These are phyloP conservation scores for Septoria petroselini DNA, from an alignment of 2,329 filamentous ascomycete species.

Conservation along the genomic window DNA sequence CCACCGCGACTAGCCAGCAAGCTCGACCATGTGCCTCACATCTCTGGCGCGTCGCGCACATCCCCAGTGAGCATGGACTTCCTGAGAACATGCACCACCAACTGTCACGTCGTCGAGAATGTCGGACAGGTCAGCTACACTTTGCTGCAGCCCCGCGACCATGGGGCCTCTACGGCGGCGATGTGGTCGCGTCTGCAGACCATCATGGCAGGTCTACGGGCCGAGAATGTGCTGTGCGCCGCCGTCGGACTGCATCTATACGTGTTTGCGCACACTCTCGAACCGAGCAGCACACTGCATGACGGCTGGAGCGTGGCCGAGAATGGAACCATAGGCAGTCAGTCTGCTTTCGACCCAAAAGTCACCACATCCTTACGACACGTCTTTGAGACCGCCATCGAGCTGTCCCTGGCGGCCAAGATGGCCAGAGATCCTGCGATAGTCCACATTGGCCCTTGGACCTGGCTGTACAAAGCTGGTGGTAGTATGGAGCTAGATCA, in stretches of 20 bases:
- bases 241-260: conserved; percentile 14
- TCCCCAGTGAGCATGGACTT: conserved; percentile 35
- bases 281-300: background rate
- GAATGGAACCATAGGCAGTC: conserved; percentile 7
- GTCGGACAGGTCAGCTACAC: conserved; percentile 16
- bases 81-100: conserved; percentile 37
- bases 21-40: conserved; percentile 25
- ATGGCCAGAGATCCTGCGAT: conserved; percentile 17
- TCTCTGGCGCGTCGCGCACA: conserved; percentile 5
- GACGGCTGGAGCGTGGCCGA: background rate
- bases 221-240: conserved; percentile 25
- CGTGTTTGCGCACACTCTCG: conserved; percentile 17
- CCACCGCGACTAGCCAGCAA: background rate
- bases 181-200: conserved; percentile 9
- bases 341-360: background rate
- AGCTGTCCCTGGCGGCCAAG: conserved; percentile 21
- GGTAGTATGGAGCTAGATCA: conserved; percentile 2
- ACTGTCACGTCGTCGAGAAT: conserved; percentile 32
- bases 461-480: conserved; percentile 19
- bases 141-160: conserved; percentile 13
- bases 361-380: conserved; percentile 13
- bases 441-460: conserved; percentile 25
- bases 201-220: conserved; percentile 17
- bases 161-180: background rate
- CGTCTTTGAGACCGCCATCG: conserved; percentile 29